These are phyloP conservation scores for Bipolaris gigantea DNA, from an alignment of 2,329 filamentous ascomycete species.

Conservation along the genomic window DNA sequence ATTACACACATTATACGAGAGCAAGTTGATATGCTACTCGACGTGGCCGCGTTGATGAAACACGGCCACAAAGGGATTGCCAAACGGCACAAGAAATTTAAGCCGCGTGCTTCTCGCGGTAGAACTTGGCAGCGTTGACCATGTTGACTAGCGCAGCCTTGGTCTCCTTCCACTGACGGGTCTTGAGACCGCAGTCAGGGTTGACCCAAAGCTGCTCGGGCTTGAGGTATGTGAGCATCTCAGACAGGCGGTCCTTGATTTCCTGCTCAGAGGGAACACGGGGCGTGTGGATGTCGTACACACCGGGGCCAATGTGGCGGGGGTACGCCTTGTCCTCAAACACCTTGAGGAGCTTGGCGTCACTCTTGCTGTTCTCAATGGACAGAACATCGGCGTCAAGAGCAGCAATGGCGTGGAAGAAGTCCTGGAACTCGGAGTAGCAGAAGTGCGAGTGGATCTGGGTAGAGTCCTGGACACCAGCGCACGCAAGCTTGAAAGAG, in stretches of 20 bases:
- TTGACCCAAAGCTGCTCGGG: conserved; percentile 99
- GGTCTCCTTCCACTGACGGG: conserved; percentile 96
- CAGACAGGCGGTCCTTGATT: conserved; percentile 95
- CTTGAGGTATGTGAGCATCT: conserved; percentile 96
- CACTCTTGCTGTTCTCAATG: conserved; percentile 99
- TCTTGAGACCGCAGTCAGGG: conserved; percentile 99
- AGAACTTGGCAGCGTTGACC: conserved; percentile 97
- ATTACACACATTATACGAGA: conserved; percentile 46
- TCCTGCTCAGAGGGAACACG: conserved; percentile 96
- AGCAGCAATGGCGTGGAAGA: conserved; percentile 99
- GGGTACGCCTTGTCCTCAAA: conserved; percentile 98
- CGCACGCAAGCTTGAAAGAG: conserved; percentile 94
- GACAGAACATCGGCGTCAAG: conserved; percentile 97
- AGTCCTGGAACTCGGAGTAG: conserved; percentile 99
- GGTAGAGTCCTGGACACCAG: conserved; percentile 90
- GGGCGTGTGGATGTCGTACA: conserved; percentile 99
- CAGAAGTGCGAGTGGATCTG: conserved; percentile 99
- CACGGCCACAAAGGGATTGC: conserved; percentile 21
- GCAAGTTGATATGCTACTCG: conserved; percentile 45
- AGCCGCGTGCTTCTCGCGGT: conserved; percentile 84
- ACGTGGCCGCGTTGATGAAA: conserved; percentile 40
- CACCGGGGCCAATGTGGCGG: conserved; percentile 97
- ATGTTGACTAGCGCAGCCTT: conserved; percentile 95
- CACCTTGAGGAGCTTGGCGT: conserved; percentile 98
- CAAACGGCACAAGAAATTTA: conserved; percentile 36